These are phyloP conservation scores for Beverwykella pulmonaria DNA, from an alignment of 495 filamentous ascomycete genomes.

Conservation along the genomic window DNA sequence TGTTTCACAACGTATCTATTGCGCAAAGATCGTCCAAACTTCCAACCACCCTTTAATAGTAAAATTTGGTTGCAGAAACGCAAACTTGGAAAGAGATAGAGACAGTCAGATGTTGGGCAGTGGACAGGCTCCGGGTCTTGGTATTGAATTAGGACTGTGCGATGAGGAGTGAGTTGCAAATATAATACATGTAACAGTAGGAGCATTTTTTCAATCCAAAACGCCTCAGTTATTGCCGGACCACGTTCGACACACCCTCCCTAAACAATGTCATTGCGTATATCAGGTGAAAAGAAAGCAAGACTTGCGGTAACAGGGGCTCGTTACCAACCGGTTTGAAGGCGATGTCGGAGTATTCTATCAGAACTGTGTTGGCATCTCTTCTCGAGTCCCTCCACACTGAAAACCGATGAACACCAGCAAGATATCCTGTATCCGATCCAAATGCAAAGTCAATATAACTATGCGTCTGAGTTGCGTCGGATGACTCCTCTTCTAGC, in stretches of 20 bases:
- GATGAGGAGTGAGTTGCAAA: background rate
- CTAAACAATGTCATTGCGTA: conserved; percentile 18
- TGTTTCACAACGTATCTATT: background rate
- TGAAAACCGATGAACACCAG: conserved; percentile 12
- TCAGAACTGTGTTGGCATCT: background rate
- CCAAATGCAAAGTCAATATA: conserved; percentile 18
- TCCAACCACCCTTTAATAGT: no score
- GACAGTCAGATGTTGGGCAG: no score
- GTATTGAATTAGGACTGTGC: no score
- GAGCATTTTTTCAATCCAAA: no score
- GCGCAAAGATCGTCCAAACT: background rate
- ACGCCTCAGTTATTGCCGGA: background rate
- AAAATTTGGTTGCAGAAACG: no score
- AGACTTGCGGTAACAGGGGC: background rate
- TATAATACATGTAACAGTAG: background rate
- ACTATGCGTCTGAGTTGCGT: background rate
- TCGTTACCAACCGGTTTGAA: background rate
- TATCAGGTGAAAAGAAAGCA: conserved; percentile 2
- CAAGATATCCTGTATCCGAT: background rate
- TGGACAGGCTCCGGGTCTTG: no score
- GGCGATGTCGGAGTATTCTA: background rate
- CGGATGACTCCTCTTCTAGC: background rate
- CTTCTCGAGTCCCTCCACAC: background rate
- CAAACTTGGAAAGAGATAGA: no score
- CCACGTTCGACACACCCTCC: conserved; percentile 6